phyloP scores from a whole-genome alignment of 306 rosid species.

The Rosa rugosa region DNA sequence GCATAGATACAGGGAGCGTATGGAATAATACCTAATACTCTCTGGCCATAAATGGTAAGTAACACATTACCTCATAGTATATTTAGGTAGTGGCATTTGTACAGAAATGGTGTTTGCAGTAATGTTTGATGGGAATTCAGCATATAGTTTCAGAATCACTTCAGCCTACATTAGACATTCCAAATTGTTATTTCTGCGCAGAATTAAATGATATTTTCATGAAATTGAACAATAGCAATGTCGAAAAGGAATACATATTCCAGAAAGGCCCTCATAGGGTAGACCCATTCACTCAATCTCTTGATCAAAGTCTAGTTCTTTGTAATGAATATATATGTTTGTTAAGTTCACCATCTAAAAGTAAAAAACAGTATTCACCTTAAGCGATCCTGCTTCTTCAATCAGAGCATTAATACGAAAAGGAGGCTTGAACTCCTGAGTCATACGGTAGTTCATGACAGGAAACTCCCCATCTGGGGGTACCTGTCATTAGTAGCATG shows the following conservation, averaged over 20 bases:
- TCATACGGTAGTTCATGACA: conserved; percentile 86
- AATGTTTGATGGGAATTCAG: conserved; percentile 72
- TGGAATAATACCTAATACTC: conserved; percentile 34
- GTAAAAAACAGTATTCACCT: conserved; percentile 42
- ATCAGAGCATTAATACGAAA: conserved; percentile 71
- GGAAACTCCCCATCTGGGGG: conserved; percentile 90
- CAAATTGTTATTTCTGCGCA: not conserved
- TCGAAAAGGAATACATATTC: not conserved
- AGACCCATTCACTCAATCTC: not conserved
- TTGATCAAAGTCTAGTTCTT: not conserved
- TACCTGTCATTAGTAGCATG: conserved; percentile 42
- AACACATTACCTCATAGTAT: conserved; percentile 41
- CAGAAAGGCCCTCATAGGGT: not conserved
- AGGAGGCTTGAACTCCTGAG: conserved; percentile 84
- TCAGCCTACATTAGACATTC: conserved; percentile 54
- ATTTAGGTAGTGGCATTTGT: conserved; percentile 78
- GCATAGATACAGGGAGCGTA: conserved; percentile 15
- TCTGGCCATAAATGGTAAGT: not conserved
- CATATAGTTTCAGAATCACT: conserved; percentile 64
- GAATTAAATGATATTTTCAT: not conserved
- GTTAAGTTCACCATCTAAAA: not conserved
- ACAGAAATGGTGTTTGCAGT: conserved; percentile 71
- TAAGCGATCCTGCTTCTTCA: conserved; percentile 69
- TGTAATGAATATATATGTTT: not conserved
- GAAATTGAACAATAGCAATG: not conserved